phyloP scores from a whole-genome alignment of 2,329 filamentous ascomycete species.

The Cordyceps sp. region DNA sequence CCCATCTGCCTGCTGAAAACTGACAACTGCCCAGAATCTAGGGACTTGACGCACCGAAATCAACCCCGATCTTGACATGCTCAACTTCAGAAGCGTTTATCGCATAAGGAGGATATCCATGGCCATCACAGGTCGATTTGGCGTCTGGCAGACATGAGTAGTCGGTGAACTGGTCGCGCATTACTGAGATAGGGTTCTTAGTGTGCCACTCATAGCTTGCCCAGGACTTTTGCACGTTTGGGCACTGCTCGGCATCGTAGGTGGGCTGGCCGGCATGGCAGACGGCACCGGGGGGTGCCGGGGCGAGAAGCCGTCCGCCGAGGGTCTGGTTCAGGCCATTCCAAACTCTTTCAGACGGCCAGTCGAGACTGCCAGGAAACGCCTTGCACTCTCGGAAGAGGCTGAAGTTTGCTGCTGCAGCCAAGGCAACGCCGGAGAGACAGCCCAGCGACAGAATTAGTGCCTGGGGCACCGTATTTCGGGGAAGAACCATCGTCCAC shows the following conservation, averaged over 20 bases:
- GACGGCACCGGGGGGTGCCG: conserved; percentile 18
- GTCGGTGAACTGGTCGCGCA: conserved; percentile 27
- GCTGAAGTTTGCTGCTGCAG: no score
- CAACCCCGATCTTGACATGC: conserved; percentile 17
- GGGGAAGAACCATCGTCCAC: no score
- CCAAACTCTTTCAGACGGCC: conserved; percentile 32
- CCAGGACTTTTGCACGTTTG: conserved; percentile 8
- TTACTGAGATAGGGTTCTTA: conserved; percentile 13
- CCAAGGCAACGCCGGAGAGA: no score
- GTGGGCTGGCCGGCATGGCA: conserved; percentile 12
- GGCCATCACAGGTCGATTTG: conserved; percentile 13
- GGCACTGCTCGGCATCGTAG: conserved; percentile 14
- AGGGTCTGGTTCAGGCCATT: conserved; percentile 25
- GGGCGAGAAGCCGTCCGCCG: conserved; percentile 22
- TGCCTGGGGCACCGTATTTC: no score
- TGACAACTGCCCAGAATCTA: conserved; percentile 3
- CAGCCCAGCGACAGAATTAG: no score
- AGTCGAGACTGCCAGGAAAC: conserved; percentile 24
- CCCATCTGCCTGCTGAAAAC: no score
- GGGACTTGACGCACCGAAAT: conserved; percentile 22
- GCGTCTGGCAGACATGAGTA: conserved; percentile 30
- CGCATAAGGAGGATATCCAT: conserved; percentile 18
- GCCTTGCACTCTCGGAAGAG: no score
- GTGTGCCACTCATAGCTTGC: conserved; percentile 12
- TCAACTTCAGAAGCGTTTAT: conserved; percentile 16